These are phyloP conservation scores for Acanthamoeba lenticulata DNA, from an alignment of 208 protist species.

Conservation along the genomic window DNA sequence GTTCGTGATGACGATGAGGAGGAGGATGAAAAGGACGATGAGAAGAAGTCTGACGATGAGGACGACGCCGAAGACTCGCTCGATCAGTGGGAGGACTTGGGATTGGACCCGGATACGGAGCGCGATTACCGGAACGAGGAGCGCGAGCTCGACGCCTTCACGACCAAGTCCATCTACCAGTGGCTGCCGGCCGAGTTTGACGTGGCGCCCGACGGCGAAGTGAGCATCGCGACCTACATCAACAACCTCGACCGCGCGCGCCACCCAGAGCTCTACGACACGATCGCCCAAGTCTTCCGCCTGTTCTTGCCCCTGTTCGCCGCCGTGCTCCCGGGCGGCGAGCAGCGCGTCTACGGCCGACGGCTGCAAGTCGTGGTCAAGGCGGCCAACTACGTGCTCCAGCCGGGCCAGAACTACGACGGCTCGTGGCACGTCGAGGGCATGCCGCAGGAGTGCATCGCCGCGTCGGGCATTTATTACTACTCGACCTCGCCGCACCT, in stretches of 20 bases:
- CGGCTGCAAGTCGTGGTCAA: slow-evolving; percentile 3
- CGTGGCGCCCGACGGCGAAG: not conserved
- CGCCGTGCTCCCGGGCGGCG: not conserved
- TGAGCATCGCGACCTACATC: too few species aligned
- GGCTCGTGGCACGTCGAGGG: too few species aligned
- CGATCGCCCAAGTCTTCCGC: slow-evolving; percentile 6
- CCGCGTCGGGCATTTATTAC: too few species aligned
- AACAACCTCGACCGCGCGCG: too few species aligned
- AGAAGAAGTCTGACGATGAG: not conserved
- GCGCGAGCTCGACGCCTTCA: too few species aligned
- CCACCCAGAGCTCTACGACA: too few species aligned
- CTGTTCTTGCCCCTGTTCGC: slow-evolving; percentile 77
- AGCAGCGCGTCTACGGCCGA: not conserved
- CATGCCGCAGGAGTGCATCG: too few species aligned
- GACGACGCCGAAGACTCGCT: not conserved
- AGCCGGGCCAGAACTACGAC: not conserved
- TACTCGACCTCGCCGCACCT: slow-evolving; percentile 68
- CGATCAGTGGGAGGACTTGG: not conserved
- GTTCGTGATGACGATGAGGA: not conserved
- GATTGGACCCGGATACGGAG: not conserved
- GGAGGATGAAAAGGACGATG: not conserved
- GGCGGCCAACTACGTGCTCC: not conserved
- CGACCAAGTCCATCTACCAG: slow-evolving; percentile 49
- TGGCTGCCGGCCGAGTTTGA: slow-evolving; percentile 37
- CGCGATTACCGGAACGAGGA: too few species aligned